Percentiles rank a stretch among this genome's conserved stretches.
These are phyloP conservation scores for Corylus heterophylla DNA, from an alignment of 306 rosid species.

Conservation along the genomic window DNA sequence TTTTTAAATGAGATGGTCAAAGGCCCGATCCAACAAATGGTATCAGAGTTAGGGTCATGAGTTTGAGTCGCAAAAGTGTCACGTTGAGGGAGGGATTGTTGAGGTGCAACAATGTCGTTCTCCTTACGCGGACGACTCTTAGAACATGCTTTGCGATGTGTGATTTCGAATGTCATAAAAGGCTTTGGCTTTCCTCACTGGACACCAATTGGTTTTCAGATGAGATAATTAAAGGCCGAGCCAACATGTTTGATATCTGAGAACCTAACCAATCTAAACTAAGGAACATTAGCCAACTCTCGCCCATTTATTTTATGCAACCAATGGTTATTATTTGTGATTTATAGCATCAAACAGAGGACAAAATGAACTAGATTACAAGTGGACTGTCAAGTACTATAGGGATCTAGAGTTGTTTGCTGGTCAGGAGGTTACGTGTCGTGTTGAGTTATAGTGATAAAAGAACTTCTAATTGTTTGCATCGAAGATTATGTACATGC, in stretches of 20 bases:
- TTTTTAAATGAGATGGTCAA: too few relatives aligned
- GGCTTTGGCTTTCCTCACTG: too few relatives aligned
- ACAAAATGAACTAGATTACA: neutral
- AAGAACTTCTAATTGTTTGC: neutral
- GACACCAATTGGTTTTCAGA: too few relatives aligned
- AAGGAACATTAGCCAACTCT: neutral
- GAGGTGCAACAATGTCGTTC: too few relatives aligned
- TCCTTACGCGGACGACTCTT: too few relatives aligned
- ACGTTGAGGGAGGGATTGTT: too few relatives aligned
- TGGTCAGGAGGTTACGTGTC: neutral
- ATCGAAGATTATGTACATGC: neutral
- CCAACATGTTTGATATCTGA: neutral
- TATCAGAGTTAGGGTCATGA: too few relatives aligned
- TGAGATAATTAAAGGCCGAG: too few relatives aligned
- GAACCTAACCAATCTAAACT: neutral
- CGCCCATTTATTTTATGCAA: neutral
- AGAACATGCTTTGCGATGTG: too few relatives aligned
- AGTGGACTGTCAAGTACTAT: neutral
- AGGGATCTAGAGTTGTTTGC: neutral
- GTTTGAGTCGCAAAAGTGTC: too few relatives aligned
- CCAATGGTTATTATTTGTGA: neutral
- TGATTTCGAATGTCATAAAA: too few relatives aligned
- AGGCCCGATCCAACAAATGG: too few relatives aligned
- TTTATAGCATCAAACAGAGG: neutral
- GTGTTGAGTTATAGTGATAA: neutral